Evolutionary conservation across 768 basidiomycete species (phyloP).

Genomic region (Mycena sanguinolenta): DNA sequence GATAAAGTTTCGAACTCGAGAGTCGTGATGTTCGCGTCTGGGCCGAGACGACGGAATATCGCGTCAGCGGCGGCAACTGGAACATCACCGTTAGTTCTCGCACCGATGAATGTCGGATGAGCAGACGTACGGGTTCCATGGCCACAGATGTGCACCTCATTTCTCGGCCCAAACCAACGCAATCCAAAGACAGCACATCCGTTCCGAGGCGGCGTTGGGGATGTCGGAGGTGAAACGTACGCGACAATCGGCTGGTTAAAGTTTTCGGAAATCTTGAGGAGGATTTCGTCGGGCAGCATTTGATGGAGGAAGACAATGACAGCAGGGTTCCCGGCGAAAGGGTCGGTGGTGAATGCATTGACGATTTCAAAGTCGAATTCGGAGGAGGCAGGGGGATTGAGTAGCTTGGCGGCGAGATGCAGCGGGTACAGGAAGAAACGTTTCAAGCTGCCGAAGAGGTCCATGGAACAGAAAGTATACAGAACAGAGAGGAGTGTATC

Average conservation of each 20-base stretch:
- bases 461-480: not conserved
- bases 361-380: not conserved
- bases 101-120: too few species aligned
- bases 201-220: not conserved
- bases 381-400: not conserved
- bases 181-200: constrained; percentile 10
- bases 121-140: constrained; percentile 25
- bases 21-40: not conserved
- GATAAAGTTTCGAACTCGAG: constrained; percentile 26
- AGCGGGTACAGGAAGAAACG: not conserved
- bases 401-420: too few species aligned
- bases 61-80: constrained; percentile 28
- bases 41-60: constrained; percentile 16
- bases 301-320: constrained; percentile 21
- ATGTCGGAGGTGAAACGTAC: constrained; percentile 11
- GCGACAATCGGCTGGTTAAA: constrained; percentile 28
- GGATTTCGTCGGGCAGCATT: constrained; percentile 8
- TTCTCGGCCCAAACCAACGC: constrained; percentile 26
- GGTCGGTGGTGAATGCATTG: constrained; percentile 13
- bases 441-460: not conserved
- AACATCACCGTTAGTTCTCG: not conserved
- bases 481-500: too few species aligned
- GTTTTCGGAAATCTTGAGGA: constrained; percentile 21
- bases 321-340: constrained; percentile 25
- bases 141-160: constrained; percentile 26